Base-by-base conservation (phyloP, 2,329 filamentous ascomycete species). In the Ascochyta koolunga region DNA sequence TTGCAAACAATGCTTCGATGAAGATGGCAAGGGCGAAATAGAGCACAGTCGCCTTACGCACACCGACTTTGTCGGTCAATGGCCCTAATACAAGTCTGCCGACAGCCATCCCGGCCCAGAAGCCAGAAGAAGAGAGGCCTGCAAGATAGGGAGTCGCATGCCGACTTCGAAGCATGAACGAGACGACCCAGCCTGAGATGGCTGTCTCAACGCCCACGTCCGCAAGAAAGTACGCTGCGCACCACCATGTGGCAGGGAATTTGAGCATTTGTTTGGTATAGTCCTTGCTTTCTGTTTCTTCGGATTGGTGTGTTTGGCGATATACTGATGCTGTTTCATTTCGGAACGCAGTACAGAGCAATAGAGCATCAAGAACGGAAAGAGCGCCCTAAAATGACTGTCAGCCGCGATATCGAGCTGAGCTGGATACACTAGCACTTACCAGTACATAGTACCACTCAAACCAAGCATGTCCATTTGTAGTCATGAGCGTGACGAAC, bases 131-230 rank as follows among this genome's bases (percentile, higher is more conserved):
- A 9, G 76, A 74, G 0, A 79, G 61, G 8, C 74, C 75, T 5
- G 78, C 72, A 0, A 76, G 56, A 11, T 75, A 74, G 0, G 70
- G 63, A 4, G 75, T 68, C 0, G 72, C 66, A 35, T 75, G 65
- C 4, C 77, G 77, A 13, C 71, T 67, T 2, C 78, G 73, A 4
- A 67, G 64, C 76, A 80, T 80, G 65, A 77, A 81, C 0, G 77
- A 74, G 1, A 79, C 73, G 9, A 80, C 70, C 79, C 79, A 81
- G 27, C 77, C 77, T 2, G 76, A 79, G 0, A 80, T 77, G 0
- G 75, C 74, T 18, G 73, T 72, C 54, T 81, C 79, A 15, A 75
- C 78, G 15, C 78, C 78, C 4, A 80, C 74, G 53, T 79, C 79
- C 4, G 74, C 68, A 9, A 80, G 73, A 50, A 78, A 78, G 57